Base-by-base conservation (phyloP, 2,329 filamentous ascomycete genomes). In the Cryphonectria radicalis region DNA sequence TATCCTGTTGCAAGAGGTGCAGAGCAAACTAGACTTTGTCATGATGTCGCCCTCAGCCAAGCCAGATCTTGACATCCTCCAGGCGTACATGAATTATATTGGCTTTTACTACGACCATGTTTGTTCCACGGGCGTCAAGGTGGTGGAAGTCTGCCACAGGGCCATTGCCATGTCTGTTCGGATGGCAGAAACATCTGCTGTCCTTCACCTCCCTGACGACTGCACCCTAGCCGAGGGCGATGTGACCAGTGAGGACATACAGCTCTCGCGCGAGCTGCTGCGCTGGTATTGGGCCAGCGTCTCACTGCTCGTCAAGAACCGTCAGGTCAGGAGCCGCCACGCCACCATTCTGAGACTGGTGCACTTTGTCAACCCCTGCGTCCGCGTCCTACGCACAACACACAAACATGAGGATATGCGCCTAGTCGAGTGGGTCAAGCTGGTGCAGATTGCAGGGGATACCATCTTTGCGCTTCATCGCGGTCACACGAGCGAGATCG, bases 211-310 rank as follows among this genome's bases (percentile, higher is more conserved):
- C 7, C 50, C 53, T 3, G 53, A 57, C 1, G 63, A 55, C 10
- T 14, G 43, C 5, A 50, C 62, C 1, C 42, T 70, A 4, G 4
- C 22, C 17, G 64, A 70, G 13, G 62, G 19, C 17, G 71, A 68
- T 13, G 63, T 71, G 40, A 71, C 62, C 25, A 60, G 68, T 17
- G 17, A 37, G 14, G 68, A 63, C 22, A 7, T 66, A 7, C 68
- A 66, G 37, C 65, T 73, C 40, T 68, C 68, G 25, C 57, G 71
- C 11, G 65, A 66, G 60, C 43, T 71, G 22, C 66, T 71, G 35
- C 8, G 50, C 19, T 73, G 71, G 69, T 60, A 73, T n/a, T 73
- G 71, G 71, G 25, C 14, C 10, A 68, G 60, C 66, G 53, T 73
- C 55, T 32, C 55, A 8, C 19, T 70, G 6, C 65, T 66, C 35